Base-by-base conservation (phyloP, 352 stramenopile species). In the Globisporangium acanthophoron region DNA sequence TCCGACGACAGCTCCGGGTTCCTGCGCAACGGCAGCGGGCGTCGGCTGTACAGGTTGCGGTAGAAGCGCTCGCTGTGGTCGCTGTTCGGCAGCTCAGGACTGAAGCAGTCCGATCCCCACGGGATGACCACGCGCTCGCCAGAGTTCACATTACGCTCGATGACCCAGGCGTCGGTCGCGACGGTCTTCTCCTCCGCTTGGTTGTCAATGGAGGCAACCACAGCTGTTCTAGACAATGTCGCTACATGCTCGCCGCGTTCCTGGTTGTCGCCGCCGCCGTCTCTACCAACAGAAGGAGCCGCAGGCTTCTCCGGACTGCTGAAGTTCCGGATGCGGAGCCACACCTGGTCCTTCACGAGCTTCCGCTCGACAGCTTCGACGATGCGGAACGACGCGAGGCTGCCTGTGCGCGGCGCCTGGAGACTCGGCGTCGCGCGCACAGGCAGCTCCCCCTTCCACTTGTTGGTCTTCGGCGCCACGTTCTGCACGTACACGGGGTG, bases 111-210 rank as follows among this genome's bases (percentile, higher is more conserved):
- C 8, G n/a, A 61, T 39, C 78, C 67, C 79, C 79, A 92, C 9
- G 79, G 79, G 20, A 82, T 62, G 29, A 77, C 69, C 16, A 92
- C 82, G 21, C 77, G 71, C 51, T 88, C 76, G 33, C 69, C 76
- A 33, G 79, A 85, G 41, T 89, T 86, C 5, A 75, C 79, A 63
- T 92, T 88, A 29, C 79, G 79, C 54, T 92, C 82, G 37, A 92
- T 80, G 20, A 92, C 70, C 82, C 82, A 92, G 11, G 76, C 79
- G 58, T 85, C 74, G 0, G 56, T 43, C 37, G 41, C 13, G 18
- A 24, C 24, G 9, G 39, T 24, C 12, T 3, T 41, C 35, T 41
- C 11, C 12, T 13, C 37, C 37, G 11, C 37, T 18, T 43, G 37
- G 3, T 1, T 3, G 37, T 43, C 37, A 37, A 11, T 11, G 33